Evolutionary conservation across 768 basidiomycete genomes (phyloP).

Genomic region (Tubosaeta brunneosetosa): DNA sequence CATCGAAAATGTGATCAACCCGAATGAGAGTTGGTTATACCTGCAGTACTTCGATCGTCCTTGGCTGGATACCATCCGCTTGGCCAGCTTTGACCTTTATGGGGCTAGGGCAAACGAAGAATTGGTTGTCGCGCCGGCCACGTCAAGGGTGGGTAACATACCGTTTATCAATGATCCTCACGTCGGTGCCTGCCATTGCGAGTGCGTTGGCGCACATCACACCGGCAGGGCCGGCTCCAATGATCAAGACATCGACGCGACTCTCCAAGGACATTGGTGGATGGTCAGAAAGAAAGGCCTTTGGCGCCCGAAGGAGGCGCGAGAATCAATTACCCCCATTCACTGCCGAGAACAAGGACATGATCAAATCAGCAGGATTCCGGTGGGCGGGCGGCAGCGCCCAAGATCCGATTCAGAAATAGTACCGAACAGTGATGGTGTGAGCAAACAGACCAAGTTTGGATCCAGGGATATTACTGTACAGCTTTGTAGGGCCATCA

Average conservation of each 20-base stretch:
- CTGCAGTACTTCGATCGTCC: constrained; percentile 53
- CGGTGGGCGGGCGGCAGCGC: not conserved
- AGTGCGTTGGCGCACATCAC: constrained; percentile 65
- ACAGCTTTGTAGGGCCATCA: not conserved
- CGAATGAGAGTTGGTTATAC: constrained; percentile 12
- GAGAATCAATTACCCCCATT: not conserved
- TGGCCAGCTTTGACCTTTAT: constrained; percentile 42
- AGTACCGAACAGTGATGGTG: not conserved
- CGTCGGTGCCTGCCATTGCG: constrained; percentile 38
- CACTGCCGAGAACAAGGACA: not conserved
- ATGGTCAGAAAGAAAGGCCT: not conserved
- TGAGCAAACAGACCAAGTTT: no score
- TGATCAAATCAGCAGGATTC: no score
- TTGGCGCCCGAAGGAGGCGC: not conserved
- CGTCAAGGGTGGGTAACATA: constrained; percentile 9
- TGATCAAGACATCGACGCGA: constrained; percentile 43
- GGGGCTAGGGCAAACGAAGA: constrained; percentile 29
- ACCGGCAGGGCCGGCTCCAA: constrained; percentile 52
- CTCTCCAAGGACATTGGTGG: constrained; percentile 21
- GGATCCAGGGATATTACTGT: not conserved
- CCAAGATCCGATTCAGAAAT: not conserved
- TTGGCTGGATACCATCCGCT: constrained; percentile 53
- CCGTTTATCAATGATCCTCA: constrained; percentile 48
- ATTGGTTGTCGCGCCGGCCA: not conserved
- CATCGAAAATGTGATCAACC: not conserved